phyloP scores from a whole-genome alignment of 306 rosid genomes.

The Dryas drummondii region DNA sequence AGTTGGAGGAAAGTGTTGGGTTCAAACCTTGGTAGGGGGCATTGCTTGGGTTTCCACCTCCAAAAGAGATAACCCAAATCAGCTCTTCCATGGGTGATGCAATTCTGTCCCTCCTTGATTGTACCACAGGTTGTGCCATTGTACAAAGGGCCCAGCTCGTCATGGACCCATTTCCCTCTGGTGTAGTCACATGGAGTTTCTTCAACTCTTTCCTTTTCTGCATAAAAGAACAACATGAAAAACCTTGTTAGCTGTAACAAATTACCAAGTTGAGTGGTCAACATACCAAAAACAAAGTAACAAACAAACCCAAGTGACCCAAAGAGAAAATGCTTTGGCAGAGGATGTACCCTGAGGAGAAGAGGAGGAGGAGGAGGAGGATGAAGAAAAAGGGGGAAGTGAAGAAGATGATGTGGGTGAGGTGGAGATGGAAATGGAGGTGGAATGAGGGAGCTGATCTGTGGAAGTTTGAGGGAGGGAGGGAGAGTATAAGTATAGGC shows the following conservation, averaged over 20 bases:
- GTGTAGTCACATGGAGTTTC: slow-evolving; percentile 64
- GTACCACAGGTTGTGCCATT: slow-evolving; percentile 75
- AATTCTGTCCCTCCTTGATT: slow-evolving; percentile 77
- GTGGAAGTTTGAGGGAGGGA: slow-evolving; percentile 37
- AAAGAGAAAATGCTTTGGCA: slow-evolving; percentile 12
- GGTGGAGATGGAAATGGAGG: slow-evolving; percentile 23
- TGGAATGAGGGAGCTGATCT: slow-evolving; percentile 36
- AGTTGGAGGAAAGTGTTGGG: slow-evolving; percentile 60
- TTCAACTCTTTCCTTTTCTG: slow-evolving; percentile 43
- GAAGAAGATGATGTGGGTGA: slow-evolving; percentile 27
- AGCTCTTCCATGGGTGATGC: slow-evolving; percentile 69
- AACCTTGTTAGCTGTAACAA: slow-evolving; percentile 5
- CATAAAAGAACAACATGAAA: slow-evolving; percentile 24
- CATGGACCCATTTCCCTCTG: slow-evolving; percentile 69
- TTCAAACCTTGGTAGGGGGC: slow-evolving; percentile 74
- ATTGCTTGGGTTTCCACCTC: slow-evolving; percentile 81
- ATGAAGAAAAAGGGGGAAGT: background rate
- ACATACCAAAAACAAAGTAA: background rate
- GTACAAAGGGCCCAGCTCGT: slow-evolving; percentile 66
- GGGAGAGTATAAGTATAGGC: slow-evolving; percentile 59
- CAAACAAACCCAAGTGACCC: slow-evolving; percentile 5
- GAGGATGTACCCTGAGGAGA: slow-evolving; percentile 20
- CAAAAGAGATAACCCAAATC: slow-evolving; percentile 67
- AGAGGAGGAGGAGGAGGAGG: slow-evolving; percentile 18
- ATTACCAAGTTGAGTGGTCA: background rate